These are phyloP conservation scores for Cercospora sp. DNA, from an alignment of 2,329 filamentous ascomycete species.

Conservation along the genomic window DNA sequence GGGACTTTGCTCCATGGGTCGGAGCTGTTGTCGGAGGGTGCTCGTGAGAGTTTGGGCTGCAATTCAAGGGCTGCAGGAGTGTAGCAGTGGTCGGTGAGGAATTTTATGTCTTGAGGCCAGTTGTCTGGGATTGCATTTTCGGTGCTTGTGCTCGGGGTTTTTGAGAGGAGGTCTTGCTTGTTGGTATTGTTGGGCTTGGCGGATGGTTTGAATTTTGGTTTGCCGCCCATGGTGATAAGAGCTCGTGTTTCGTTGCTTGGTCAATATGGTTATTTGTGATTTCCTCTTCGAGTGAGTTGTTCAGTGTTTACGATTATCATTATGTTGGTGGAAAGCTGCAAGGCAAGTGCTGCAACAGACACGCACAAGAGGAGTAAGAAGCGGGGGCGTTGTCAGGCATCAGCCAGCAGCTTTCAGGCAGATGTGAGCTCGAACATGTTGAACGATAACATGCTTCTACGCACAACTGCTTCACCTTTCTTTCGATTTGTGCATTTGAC, in stretches of 20 bases:
- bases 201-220: conserved; percentile 1
- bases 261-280: neutral
- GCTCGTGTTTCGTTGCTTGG: neutral
- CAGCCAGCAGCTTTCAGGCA: neutral
- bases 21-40: conserved; percentile 28
- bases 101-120: conserved; percentile 37
- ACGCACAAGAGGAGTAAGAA: neutral
- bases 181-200: neutral
- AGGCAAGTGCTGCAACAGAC: neutral
- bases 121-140: conserved; percentile 25
- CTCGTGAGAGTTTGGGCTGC: conserved; percentile 32
- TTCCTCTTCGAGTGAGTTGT: neutral
- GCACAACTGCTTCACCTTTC: neutral
- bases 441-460: neutral
- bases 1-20: conserved; percentile 29
- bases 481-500: neutral
- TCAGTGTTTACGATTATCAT: neutral
- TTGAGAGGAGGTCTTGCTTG: neutral
- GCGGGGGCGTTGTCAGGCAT: neutral
- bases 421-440: neutral
- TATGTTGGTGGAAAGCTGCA: neutral
- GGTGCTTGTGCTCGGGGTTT: neutral
- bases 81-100: conserved; percentile 37
- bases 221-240: neutral
- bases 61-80: conserved; percentile 32